phyloP scores from a whole-genome alignment of 306 rosid species.

The Rubus parviflorus region DNA sequence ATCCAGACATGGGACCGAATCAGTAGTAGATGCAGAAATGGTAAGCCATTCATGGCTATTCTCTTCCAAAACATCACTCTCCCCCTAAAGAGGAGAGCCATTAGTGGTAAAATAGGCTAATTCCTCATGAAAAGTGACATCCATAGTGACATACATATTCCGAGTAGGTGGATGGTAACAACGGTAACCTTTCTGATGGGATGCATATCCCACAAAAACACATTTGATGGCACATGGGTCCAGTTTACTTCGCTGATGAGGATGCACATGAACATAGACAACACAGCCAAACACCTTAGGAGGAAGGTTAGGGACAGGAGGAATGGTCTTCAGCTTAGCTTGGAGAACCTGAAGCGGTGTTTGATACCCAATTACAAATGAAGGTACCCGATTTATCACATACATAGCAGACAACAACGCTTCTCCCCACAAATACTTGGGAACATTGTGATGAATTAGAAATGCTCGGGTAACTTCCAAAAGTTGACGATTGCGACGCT shows the following conservation, averaged over 20 bases:
- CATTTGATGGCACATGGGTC: not conserved
- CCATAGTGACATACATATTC: not conserved
- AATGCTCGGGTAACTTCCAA: not conserved
- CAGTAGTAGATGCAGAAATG: no score
- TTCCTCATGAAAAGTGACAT: not conserved
- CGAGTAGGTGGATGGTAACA: not conserved
- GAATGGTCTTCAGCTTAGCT: not conserved
- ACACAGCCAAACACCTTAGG: not conserved
- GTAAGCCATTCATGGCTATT: no score
- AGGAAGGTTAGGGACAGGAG: not conserved
- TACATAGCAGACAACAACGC: not conserved
- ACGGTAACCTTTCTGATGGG: not conserved
- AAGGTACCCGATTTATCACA: not conserved
- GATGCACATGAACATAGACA: not conserved
- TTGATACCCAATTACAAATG: not conserved
- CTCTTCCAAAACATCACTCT: not conserved
- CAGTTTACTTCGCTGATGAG: not conserved
- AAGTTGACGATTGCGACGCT: not conserved
- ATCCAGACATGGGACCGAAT: no score
- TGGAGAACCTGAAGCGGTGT: not conserved
- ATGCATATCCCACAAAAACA: not conserved
- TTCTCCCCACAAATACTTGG: not conserved
- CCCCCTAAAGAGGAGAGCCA: not conserved
- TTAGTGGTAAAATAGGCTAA: no score
- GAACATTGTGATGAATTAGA: not conserved